Base-by-base conservation (phyloP, 495 filamentous ascomycete species). In the Daldinia childiae region DNA sequence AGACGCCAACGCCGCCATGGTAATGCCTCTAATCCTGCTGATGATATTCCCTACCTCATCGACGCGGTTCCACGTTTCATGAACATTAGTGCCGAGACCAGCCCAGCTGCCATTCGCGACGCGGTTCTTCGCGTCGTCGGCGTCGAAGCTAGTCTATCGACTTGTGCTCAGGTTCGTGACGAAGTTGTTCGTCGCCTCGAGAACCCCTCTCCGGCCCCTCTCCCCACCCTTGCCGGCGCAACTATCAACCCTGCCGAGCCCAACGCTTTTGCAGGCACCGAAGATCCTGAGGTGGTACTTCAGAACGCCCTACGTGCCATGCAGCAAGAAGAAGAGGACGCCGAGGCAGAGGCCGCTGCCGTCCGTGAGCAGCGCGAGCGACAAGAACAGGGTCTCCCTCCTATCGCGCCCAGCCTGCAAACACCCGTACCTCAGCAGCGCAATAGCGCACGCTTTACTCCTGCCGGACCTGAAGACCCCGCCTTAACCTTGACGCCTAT, bases 231-330 rank as follows among this genome's bases (percentile, higher is more conserved):
- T 61, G 73, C 52, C 41, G 76, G 58, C 74, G 74, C 71, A 12
- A 55, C 68, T 36, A 61, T 74, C 52, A 71, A 68, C 15, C 64
- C 73, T 11, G 50, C 65, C 51, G 71, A 77, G n/a, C 66, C 76
- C 30, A 61, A 68, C 39, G 57, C 72, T 24, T 71, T 65, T 39
- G 66, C 71, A 8, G 73, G 71, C 29, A 79, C 78, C 19, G 82
- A 85, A n/a, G 83, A 86, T 60, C 81, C 83, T 12, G 83, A 86
- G 19, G 78, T 84, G 1, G 82, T 84, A 15, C 78, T 86, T 0
- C 83, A 84, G 59, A 85, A 85, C 60, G 83, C 83, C 24, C 75
- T 86, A 17, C 81, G 79, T 29, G 78, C 78, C 45, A 74, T 84
- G 45, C 83, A 85, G 60, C 80, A 85, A 62, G 82, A 84, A 41